Percentiles rank a stretch among this genome's conserved stretches.
Conservation (phyloP, 2,329 filamentous ascomycete species). For the Helminthosporium solani region DNA sequence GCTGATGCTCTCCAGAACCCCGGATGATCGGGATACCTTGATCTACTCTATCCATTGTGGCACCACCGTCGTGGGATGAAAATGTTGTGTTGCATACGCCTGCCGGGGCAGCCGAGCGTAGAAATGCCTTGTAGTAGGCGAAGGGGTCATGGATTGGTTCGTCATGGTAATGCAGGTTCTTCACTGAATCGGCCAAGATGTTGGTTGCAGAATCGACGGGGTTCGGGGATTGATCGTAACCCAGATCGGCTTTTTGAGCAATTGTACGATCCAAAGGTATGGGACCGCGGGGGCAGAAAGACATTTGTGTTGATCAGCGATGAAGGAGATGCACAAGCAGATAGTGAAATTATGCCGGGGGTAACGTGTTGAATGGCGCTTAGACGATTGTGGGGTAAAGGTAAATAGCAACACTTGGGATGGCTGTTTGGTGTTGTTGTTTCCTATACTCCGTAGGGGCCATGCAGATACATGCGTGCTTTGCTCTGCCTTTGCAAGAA, state of each 20-base stretch:
- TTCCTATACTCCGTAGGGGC: not conserved
- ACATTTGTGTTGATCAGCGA: constrained; percentile 8
- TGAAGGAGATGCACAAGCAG: not conserved
- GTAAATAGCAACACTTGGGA: constrained; percentile 3
- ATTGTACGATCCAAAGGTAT: constrained; percentile 14
- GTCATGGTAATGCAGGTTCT: constrained; percentile 6
- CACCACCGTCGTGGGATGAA: constrained; percentile 15
- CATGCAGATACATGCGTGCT: not conserved
- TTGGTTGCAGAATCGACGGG: constrained; percentile 11
- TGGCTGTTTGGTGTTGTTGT: not conserved
- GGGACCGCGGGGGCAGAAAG: constrained; percentile 3
- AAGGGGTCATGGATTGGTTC: constrained; percentile 18
- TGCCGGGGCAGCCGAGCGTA: constrained; percentile 9
- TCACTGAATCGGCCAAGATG: constrained; percentile 8
- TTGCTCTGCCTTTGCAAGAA: not conserved
- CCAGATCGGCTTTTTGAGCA: constrained; percentile 7
- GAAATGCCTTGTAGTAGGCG: constrained; percentile 22
- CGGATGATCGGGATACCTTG: constrained; percentile 5
- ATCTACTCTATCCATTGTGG: constrained; percentile 7
- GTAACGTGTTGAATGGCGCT: constrained; percentile 14
- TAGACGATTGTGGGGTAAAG: constrained; percentile 14
- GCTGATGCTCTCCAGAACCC: constrained; percentile 14
- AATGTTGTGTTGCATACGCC: constrained; percentile 4
- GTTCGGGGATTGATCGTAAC: constrained; percentile 11
- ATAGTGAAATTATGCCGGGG: constrained; percentile 8